Base-by-base conservation (phyloP, 768 basidiomycete species). In the Boletus pseudopeckii region DNA sequence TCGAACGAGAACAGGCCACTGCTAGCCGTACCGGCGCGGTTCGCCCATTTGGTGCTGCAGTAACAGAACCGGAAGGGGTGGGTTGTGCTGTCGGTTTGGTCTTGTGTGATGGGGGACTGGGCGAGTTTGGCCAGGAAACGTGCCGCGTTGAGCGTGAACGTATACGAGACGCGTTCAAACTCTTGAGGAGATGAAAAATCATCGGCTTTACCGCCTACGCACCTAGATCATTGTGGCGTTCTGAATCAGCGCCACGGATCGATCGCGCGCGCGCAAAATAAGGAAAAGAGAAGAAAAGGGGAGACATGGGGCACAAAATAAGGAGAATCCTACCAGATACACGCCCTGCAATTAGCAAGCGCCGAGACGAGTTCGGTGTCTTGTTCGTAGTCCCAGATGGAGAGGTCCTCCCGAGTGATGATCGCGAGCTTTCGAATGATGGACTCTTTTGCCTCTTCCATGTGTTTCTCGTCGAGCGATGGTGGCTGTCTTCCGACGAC, bases 361-460 rank as follows among this genome's bases (percentile, higher is more conserved):
- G 50, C 61, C 5, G 60, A 55, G 32, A 67, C 61, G 13, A 67
- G 56, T 41, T 63, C 57, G 0, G 56, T 47, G 34, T 67, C 65
- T n/a, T n/a, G 37, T n/a, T 65, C 66, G 32, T 56, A 67, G 20
- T 67, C 61, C 65, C 65, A 67, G 15, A 55, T 18, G n/a, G 61
- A 60, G 10, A 67, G 58, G 41, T 65, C 65, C 3, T 60, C 57
- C 13, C 61, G 65, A 0, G 48, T 56, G 61, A 67, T 59, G 52
- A 67, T 52, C 5, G 22, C 56, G 50, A 64, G 58, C 24, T 67
- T 64, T 24, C 53, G 50, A 15, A 60, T 34, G 54, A 67, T 67
- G 37, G 38, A 58, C 2, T 34, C 4, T 30, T 63, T 60, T 7
- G 48, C 57, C 1, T 53, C 43, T 7, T 55, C 41, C 53, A 64